Evolutionary conservation across 768 basidiomycete species (phyloP), one percentile per base, ranked within the genome.

Genomic region (Pleurotus cornucopiae): DNA sequence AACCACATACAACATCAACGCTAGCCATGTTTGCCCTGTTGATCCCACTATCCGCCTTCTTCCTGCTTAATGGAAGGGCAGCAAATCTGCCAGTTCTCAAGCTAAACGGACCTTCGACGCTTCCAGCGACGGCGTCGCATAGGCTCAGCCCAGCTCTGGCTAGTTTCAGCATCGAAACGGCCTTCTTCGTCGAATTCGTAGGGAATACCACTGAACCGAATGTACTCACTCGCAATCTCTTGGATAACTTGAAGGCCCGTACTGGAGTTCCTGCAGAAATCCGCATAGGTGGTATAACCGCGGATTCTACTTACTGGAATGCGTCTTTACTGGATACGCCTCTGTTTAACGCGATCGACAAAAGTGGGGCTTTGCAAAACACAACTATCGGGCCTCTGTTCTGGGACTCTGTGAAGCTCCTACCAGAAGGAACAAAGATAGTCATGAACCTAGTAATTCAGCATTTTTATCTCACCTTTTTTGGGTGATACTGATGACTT

Each of bases 111-210:
- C 71, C 76, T 13, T 61, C 76, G 2, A 66, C 68, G 2, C 71
- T 80, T 20, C 79, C 79, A 5, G 52, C 52, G 4, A 72, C 73
- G 56, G 78, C 78, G 0, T 81, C 80, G 3, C 69, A 74, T 13
- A 58, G 63, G 6, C 65, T 82, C 2, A 64, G 76, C 53, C 78
- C 76, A 1, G 67, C 77, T 7, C 65, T 82, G 21, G 79, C 72
- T 21, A 79, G 79, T 55, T 82, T 82, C 66, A 81, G 79, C 59
- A 76, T 82, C 48, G 80, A 82, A 66, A 81, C 77, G 0, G 79
- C 79, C 1, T 81, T 77, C 59, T 79, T 81, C 55, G 77, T 78
- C 51, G 74, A 74, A 55, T 81, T 74, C 58, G 61, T 79, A 9
- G 81, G 80, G 6, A 82, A 82, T 58, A 60, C 59, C 6, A 68